Evolutionary conservation across 768 basidiomycete species (phyloP).

Genomic region (Coprinopsis strossmayeri): DNA sequence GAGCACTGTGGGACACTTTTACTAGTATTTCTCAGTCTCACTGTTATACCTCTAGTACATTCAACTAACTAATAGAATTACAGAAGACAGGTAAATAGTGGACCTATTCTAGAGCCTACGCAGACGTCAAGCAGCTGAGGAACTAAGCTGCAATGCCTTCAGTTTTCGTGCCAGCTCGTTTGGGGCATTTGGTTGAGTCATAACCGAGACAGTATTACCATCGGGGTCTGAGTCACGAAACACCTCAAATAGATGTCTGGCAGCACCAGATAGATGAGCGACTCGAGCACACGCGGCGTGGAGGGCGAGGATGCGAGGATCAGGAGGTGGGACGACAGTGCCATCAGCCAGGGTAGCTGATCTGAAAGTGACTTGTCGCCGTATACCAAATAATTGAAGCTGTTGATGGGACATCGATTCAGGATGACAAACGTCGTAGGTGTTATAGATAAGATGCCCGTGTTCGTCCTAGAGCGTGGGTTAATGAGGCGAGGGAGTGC

Average conservation of each 20-base stretch:
- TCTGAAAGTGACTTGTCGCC: background rate
- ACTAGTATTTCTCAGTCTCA: too few species aligned
- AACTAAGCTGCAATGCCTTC: background rate
- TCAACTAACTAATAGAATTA: too few species aligned
- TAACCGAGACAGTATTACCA: slow-evolving; percentile 9
- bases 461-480: background rate
- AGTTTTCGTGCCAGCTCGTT: slow-evolving; percentile 2
- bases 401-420: too few species aligned
- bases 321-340: slow-evolving; percentile 19
- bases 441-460: slow-evolving; percentile 1
- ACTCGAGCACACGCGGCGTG: slow-evolving; percentile 26
- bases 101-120: too few species aligned
- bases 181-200: slow-evolving; percentile 7
- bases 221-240: slow-evolving; percentile 16
- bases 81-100: too few species aligned
- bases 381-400: background rate
- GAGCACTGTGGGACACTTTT: too few species aligned
- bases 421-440: background rate
- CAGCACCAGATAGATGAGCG: slow-evolving; percentile 27
- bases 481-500: background rate
- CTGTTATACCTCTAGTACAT: too few species aligned
- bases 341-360: background rate
- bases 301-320: slow-evolving; percentile 17
- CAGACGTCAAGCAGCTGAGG: too few species aligned
- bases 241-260: slow-evolving; percentile 18